A percentile compares a stretch with the other conserved stretches of the same genome.
Conservation (phyloP, 352 stramenopile species). For the Globisporangium sylvaticum region DNA sequence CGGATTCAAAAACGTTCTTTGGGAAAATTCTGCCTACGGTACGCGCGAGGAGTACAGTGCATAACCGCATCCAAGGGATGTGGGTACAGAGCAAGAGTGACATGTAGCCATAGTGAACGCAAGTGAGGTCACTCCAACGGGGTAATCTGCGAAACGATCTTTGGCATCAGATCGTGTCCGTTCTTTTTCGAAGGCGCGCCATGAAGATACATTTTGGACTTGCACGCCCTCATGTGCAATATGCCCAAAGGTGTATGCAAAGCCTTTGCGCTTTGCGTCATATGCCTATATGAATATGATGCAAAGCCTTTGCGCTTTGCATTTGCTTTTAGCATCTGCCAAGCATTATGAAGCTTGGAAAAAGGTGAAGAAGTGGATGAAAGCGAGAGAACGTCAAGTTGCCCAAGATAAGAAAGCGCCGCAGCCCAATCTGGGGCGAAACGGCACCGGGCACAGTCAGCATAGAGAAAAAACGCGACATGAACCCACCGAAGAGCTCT, state of each 20-base stretch:
- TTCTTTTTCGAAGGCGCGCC: not conserved
- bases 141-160: not conserved
- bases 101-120: not conserved
- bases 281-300: too few relatives aligned
- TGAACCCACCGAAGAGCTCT: too few relatives aligned
- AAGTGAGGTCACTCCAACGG: not conserved
- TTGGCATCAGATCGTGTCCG: not conserved
- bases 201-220: not conserved
- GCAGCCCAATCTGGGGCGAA: not conserved
- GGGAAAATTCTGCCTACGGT: conserved; percentile 3
- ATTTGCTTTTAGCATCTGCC: too few relatives aligned
- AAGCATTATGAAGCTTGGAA: not conserved
- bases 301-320: too few relatives aligned
- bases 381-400: not conserved
- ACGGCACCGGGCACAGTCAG: too few relatives aligned
- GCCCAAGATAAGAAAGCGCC: not conserved
- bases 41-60: not conserved
- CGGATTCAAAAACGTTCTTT: too few relatives aligned
- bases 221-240: not conserved
- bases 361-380: not conserved
- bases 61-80: not conserved
- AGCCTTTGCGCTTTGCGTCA: too few relatives aligned
- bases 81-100: conserved; percentile 7
- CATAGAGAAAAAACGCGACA: too few relatives aligned
- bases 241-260: too few relatives aligned